Base-by-base conservation (phyloP, 768 basidiomycete species). In the Paxillus involutus region DNA sequence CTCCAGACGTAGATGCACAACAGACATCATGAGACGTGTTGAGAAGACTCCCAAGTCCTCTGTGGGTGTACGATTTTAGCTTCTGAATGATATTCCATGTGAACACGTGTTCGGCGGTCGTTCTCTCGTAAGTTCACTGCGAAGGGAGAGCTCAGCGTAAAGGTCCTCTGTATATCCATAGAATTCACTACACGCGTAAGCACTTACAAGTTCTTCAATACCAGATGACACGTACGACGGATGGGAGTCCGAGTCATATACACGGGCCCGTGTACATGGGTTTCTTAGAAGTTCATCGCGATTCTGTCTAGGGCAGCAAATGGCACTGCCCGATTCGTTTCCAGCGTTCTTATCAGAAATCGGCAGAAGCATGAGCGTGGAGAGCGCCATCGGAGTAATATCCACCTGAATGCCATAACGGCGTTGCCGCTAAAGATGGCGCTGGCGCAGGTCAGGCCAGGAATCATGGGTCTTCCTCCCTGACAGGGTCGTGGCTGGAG, bases 371-470 rank as follows among this genome's bases (percentile, higher is more conserved):
- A 5, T n/a, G 41, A 32, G 10, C 35, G 21, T 3, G 41, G 53
- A 49, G 40, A 52, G 53, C 40, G 29, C 16, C 9, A 48, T 50
- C 21, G 16, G 29, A 44, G 30, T 19, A n/a, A 53, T 56, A 49
- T 81, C 50, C 63, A 86, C 85, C 73, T 68, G 60, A 91, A 88
- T 0, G 86, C 80, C 52, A 64, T 73, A 37, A 73, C 77, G 3
- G 82, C 82, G 65, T 89, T 77, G 10, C 87, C 86, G 16, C 88
- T 88, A 62, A 83, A 91, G 35, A 91, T 85, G 2, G 91, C 91
- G 59, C 90, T 91, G 4, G n/a, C n/a, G n/a, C n/a, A n/a, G n/a
- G n/a, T n/a, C n/a, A n/a, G 71, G 3, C 91, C 91, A 40, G 94
- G 70, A 5, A 94, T 75, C 64, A 78, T 77, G 0, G 89, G 88